These are phyloP conservation scores for Hypoxylon sp. DNA, from an alignment of 2,329 filamentous ascomycete species.

Conservation along the genomic window DNA sequence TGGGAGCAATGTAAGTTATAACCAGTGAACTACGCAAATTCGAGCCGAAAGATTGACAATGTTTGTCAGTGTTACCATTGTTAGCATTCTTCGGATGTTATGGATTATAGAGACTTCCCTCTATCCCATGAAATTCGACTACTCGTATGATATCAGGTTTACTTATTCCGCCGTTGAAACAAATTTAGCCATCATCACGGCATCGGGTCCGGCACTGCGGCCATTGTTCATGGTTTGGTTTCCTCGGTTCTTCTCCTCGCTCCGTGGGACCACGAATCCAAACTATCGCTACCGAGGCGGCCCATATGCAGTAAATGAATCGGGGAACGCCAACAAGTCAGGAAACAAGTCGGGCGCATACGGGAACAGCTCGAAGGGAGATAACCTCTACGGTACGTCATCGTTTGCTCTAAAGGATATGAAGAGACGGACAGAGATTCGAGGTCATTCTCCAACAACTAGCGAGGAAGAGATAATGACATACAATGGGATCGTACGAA, in stretches of 20 bases:
- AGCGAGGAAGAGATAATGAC: conserved; percentile 57
- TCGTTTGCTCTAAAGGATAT: conserved; percentile 42
- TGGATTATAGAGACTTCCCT: conserved; percentile 45
- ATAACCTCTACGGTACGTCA: conserved; percentile 35
- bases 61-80: conserved; percentile 41
- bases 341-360: conserved; percentile 25
- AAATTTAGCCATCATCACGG: conserved; percentile 51
- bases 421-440: conserved; percentile 47
- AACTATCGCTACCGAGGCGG: conserved; percentile 42
- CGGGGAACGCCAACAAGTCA: conserved; percentile 35
- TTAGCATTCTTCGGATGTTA: conserved; percentile 45
- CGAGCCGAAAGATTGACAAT: neutral
- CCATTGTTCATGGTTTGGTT: conserved; percentile 47
- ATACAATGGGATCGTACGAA: conserved; percentile 55
- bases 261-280: conserved; percentile 34
- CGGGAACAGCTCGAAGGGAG: conserved; percentile 25
- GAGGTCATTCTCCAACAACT: conserved; percentile 52
- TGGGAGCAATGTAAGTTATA: conserved; percentile 48
- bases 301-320: conserved; percentile 28
- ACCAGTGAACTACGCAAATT: neutral
- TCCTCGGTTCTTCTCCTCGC: conserved; percentile 46
- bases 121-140: conserved; percentile 42
- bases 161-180: conserved; percentile 50
- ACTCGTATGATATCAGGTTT: conserved; percentile 48
- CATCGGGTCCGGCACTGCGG: conserved; percentile 48